Base-by-base conservation (phyloP, 208 protist species). In the Leishmania aethiopica region DNA sequence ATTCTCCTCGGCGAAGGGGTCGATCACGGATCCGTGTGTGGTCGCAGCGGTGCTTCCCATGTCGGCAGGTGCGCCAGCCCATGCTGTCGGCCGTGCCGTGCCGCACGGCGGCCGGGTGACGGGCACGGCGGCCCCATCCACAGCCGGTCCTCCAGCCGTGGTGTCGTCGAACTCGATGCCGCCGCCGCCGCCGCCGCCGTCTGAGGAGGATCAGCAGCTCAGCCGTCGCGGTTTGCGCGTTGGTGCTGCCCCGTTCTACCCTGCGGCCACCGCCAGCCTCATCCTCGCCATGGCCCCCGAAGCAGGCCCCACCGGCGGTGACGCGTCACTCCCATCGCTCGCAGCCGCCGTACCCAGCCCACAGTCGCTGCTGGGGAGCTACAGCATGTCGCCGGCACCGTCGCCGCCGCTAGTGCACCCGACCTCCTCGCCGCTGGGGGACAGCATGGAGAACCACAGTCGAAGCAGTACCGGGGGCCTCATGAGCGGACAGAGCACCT, bases 191-290 rank as follows among this genome's bases (percentile, higher is more conserved):
- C 73, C 42, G 35, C 74, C 45, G 53, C 55, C 49, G 51, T 78
- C 77, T 32, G 77, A 80, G 45, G 62, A 80, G 25, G 77, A 80
- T 49, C 57, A 71, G 35, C 57, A 80, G 77, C 77, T 80, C 49
- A 80, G 77, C 19, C 77, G 77, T 32, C 77, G 64, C 10, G 77
- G 77, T 55, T 40, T 80, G 62, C 77, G 77, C 22, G 19, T 80
- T 37, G 77, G 59, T 25, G 77, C 77, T 6, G 45, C 11, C n/a
- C 77, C 77, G 17, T 80, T 80, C 77, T 51, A 35, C 49, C 77
- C 77, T 28, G 59, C 37, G 5, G 1, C 59, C 40, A 47, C 69
- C 40, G 69, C 25, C 37, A 45, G 51, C 25, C 51, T 55, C 32
- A 28, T 28, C 51, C 28, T 55, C 47, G 13, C 53, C 49, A 45